A percentile compares a stretch with the other conserved stretches of the same genome.
Evolutionary conservation across 495 filamentous ascomycete genomes (phyloP).

Genomic region (Penicillium maclennaniae): DNA sequence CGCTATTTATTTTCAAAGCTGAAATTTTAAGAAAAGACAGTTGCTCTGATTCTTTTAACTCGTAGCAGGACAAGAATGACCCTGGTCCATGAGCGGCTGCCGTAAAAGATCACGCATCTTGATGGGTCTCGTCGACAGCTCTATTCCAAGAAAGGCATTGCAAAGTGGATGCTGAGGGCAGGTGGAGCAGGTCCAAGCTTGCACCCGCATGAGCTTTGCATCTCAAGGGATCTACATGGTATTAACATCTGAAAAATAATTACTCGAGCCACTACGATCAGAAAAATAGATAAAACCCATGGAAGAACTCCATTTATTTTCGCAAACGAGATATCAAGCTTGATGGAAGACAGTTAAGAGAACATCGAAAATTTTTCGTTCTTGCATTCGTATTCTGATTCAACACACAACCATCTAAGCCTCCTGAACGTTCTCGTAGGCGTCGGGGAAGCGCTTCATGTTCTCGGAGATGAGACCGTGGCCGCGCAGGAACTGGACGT

Average conservation of each 20-base stretch:
- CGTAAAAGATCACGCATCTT: background rate
- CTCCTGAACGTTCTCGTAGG: slow-evolving; percentile 59
- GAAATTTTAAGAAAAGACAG: background rate
- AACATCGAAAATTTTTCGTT: slow-evolving; percentile 29
- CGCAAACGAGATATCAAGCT: slow-evolving; percentile 28
- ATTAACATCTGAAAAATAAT: background rate
- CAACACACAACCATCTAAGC: slow-evolving; percentile 41
- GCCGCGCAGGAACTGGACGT: slow-evolving; percentile 96
- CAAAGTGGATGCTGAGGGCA: background rate
- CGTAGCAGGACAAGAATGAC: background rate
- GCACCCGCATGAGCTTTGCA: background rate
- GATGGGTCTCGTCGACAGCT: background rate
- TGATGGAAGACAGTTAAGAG: slow-evolving; percentile 14
- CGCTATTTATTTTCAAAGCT: background rate
- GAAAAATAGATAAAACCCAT: slow-evolving; percentile 14
- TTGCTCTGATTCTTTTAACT: no score
- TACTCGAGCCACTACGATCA: background rate
- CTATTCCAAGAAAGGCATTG: background rate
- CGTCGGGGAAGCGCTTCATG: slow-evolving; percentile 88
- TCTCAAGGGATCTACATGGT: background rate
- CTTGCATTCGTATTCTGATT: slow-evolving; percentile 28
- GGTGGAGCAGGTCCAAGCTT: background rate
- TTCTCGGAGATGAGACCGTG: slow-evolving; percentile 81
- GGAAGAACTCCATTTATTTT: slow-evolving; percentile 30
- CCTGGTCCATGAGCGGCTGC: no score